Conservation (phyloP, 768 basidiomycete species). For the Suillus fuscotomentosus region DNA sequence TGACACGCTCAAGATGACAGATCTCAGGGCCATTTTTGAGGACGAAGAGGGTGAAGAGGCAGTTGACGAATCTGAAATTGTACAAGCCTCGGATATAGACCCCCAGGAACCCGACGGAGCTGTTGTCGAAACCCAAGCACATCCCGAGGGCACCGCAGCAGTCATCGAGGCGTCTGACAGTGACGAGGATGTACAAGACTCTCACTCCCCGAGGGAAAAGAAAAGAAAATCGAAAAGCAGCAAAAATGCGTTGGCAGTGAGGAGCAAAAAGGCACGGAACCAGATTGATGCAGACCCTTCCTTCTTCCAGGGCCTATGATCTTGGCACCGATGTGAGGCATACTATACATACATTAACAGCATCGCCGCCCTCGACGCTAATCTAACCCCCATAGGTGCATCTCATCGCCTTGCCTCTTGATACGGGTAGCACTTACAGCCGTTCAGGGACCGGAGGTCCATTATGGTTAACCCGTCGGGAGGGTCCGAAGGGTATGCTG, state of each 20-base stretch:
- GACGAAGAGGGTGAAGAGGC: slow-evolving; percentile 29
- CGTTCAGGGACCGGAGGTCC: slow-evolving; percentile 11
- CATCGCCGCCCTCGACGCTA: not conserved
- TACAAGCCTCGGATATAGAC: slow-evolving; percentile 16
- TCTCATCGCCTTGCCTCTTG: not conserved
- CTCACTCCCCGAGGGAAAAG: slow-evolving; percentile 34
- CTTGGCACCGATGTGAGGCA: not conserved
- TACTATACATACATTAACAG: not conserved
- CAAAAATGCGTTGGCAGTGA: slow-evolving; percentile 45
- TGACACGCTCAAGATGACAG: slow-evolving; percentile 79
- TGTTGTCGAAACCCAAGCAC: slow-evolving; percentile 17
- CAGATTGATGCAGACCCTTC: slow-evolving; percentile 53
- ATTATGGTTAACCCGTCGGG: slow-evolving; percentile 1
- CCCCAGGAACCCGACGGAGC: slow-evolving; percentile 15
- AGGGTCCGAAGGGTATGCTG: not conserved
- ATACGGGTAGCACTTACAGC: not conserved
- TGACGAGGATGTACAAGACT: slow-evolving; percentile 27
- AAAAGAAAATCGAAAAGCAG: slow-evolving; percentile 61
- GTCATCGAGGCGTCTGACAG: slow-evolving; percentile 16
- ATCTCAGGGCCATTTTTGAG: slow-evolving; percentile 74
- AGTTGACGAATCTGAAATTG: slow-evolving; percentile 24
- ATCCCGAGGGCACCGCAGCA: slow-evolving; percentile 5
- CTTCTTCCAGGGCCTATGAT: slow-evolving; percentile 67
- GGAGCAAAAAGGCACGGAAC: slow-evolving; percentile 61
- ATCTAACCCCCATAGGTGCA: not conserved